These are phyloP conservation scores for Leccinum angustisporum DNA, from an alignment of 1,284 basidiomycete genomes.

Conservation along the genomic window DNA sequence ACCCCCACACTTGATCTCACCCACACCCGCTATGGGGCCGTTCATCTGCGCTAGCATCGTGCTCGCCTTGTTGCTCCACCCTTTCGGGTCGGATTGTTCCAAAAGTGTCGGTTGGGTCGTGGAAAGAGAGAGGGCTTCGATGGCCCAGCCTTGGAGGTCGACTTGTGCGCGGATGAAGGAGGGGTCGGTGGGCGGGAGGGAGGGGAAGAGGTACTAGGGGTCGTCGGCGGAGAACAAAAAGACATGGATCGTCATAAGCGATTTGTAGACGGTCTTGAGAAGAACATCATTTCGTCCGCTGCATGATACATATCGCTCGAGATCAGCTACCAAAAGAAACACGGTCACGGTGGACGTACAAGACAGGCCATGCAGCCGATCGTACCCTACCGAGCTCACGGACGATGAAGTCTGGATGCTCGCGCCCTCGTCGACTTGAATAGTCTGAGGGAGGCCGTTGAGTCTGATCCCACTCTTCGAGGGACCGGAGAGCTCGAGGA, in stretches of 20 bases:
- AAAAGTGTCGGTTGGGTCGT: constrained; percentile 93
- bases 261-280: constrained; percentile 96
- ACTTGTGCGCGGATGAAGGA: constrained; percentile 91
- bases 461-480: constrained; percentile 67
- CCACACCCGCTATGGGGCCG: constrained; percentile 81
- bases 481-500: constrained; percentile 81
- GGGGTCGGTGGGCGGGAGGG: constrained; percentile 69
- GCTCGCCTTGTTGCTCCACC: constrained; percentile 90
- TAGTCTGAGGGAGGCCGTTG: constrained; percentile 77
- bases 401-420: constrained; percentile 67
- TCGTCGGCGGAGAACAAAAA: constrained; percentile 96
- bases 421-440: constrained; percentile 61
- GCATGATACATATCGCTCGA: constrained; percentile 6
- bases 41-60: constrained; percentile 93
- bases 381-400: constrained; percentile 35
- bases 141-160: constrained; percentile 95
- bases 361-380: constrained; percentile 77
- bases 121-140: constrained; percentile 92
- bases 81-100: constrained; percentile 96
- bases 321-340: constrained; percentile 5
- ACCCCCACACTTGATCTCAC: constrained; percentile 96
- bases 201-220: constrained; percentile 74
- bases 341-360: constrained; percentile 52
- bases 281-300: constrained; percentile 90
- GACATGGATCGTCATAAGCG: constrained; percentile 91